Percentiles rank a stretch among this genome's conserved stretches.
These are phyloP conservation scores for Spinacia oleracea DNA, from an alignment of 179 eudicot genomes.

Conservation along the genomic window DNA sequence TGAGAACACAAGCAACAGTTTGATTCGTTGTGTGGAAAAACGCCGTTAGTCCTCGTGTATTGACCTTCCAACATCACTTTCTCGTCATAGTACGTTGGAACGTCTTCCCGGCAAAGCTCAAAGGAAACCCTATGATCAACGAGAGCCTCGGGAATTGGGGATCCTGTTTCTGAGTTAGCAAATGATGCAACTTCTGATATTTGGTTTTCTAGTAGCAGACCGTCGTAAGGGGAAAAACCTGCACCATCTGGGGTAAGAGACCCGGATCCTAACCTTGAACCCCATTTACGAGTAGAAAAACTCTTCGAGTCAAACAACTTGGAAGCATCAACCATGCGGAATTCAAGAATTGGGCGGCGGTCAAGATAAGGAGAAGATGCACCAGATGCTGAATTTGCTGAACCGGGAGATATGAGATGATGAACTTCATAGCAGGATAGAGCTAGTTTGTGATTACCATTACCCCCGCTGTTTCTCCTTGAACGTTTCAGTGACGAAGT, in stretches of 20 bases:
- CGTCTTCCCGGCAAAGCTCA: constrained; percentile 35
- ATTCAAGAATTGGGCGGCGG: constrained; percentile 40
- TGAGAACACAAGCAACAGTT: constrained; percentile 26
- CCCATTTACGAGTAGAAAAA: constrained; percentile 39
- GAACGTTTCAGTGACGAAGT: constrained; percentile 49
- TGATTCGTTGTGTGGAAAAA: constrained; percentile 7
- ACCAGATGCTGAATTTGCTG: constrained; percentile 52
- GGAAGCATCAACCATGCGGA: constrained; percentile 53
- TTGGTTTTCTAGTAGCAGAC: constrained; percentile 29
- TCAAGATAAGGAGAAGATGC: constrained; percentile 48
- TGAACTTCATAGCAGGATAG: constrained; percentile 49
- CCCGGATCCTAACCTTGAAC: constrained; percentile 70
- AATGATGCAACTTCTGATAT: constrained; percentile 38
- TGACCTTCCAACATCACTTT: constrained; percentile 13
- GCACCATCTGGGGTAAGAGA: constrained; percentile 67
- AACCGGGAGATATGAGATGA: constrained; percentile 57
- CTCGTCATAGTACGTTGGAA: constrained; percentile 29
- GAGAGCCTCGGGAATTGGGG: constrained; percentile 28
- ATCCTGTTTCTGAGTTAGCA: constrained; percentile 38
- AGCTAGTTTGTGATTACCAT: constrained; percentile 33
- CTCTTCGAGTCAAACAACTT: constrained; percentile 48
- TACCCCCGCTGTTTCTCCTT: constrained; percentile 41
- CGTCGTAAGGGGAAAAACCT: constrained; percentile 36
- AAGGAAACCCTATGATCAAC: constrained; percentile 49
- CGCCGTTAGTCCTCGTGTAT: neutral